Conservation (phyloP, 202 grass and related monocot genomes). For the Setaria viridis region DNA sequence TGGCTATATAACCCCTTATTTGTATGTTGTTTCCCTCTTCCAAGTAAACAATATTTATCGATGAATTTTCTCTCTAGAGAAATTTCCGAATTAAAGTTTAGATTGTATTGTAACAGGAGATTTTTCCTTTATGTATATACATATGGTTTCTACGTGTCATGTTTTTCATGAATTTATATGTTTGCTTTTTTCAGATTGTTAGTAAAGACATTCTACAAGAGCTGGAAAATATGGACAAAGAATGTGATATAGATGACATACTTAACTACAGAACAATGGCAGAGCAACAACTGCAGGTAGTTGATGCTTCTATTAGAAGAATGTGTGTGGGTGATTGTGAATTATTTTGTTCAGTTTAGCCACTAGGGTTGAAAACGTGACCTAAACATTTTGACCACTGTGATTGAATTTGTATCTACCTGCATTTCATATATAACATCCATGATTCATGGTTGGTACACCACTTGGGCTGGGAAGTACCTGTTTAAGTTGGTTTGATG, state of each 20-base stretch:
- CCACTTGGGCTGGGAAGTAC: neutral
- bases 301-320: constrained; percentile 45
- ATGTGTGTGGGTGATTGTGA: constrained; percentile 20
- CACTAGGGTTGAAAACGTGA: constrained; percentile 24
- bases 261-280: constrained; percentile 89
- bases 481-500: constrained; percentile 29
- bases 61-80: neutral
- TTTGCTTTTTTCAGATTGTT: constrained; percentile 70
- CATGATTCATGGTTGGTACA: constrained; percentile 4
- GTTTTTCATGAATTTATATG: constrained; percentile 40
- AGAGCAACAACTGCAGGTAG: constrained; percentile 88
- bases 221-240: constrained; percentile 90
- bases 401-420: constrained; percentile 24
- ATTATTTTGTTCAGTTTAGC: constrained; percentile 35
- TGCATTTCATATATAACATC: constrained; percentile 23
- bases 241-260: constrained; percentile 94
- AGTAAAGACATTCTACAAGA: constrained; percentile 80
- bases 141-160: constrained; percentile 26
- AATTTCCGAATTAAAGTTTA: constrained; percentile 4
- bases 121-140: constrained; percentile 18
- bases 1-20: constrained; percentile 11
- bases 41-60: constrained; percentile 20
- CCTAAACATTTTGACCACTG: constrained; percentile 16
- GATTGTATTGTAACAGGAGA: constrained; percentile 42
- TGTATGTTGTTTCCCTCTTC: constrained; percentile 16